phyloP scores from a whole-genome alignment of 1,284 basidiomycete genomes.

The Mycosarcoma maydis region DNA sequence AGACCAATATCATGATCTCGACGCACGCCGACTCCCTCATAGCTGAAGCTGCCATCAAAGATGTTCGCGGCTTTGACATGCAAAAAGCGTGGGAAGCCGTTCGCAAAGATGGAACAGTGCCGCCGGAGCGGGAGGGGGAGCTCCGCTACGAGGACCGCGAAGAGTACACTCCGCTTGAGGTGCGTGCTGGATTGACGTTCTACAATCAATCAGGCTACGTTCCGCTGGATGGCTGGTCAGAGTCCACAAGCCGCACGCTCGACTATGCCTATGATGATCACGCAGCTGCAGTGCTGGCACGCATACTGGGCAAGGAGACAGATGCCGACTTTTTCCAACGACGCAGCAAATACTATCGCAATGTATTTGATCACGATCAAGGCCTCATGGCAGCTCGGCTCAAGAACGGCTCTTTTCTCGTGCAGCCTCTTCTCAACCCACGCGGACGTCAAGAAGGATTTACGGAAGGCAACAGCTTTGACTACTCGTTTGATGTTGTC shows the following conservation, averaged over 20 bases:
- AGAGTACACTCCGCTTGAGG: conserved; percentile 73
- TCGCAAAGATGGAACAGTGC: conserved; percentile 76
- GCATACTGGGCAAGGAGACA: conserved; percentile 70
- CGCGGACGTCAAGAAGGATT: conserved; percentile 80
- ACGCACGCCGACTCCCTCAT: conserved; percentile 84
- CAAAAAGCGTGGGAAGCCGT: conserved; percentile 79
- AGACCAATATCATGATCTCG: conserved; percentile 78
- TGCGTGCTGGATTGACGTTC: conserved; percentile 78
- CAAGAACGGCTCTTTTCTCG: conserved; percentile 70
- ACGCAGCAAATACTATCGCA: conserved; percentile 73
- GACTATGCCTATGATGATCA: conserved; percentile 82
- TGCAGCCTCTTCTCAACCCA: conserved; percentile 50
- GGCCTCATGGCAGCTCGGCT: conserved; percentile 84
- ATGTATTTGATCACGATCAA: conserved; percentile 77
- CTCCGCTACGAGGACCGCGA: conserved; percentile 76
- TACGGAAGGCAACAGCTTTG: conserved; percentile 80
- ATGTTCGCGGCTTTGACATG: conserved; percentile 73
- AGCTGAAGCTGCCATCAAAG: conserved; percentile 79
- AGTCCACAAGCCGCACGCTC: conserved; percentile 64
- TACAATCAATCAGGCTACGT: conserved; percentile 80
- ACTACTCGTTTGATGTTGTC: conserved; percentile 50
- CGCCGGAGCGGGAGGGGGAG: conserved; percentile 32
- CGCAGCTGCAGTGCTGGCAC: conserved; percentile 75
- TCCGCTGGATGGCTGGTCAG: conserved; percentile 73
- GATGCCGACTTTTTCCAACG: conserved; percentile 72